A percentile compares a stretch with the other conserved stretches of the same genome.
phyloP scores from a whole-genome alignment of 345 rosid genomes.

The Noccaea caerulescens region DNA sequence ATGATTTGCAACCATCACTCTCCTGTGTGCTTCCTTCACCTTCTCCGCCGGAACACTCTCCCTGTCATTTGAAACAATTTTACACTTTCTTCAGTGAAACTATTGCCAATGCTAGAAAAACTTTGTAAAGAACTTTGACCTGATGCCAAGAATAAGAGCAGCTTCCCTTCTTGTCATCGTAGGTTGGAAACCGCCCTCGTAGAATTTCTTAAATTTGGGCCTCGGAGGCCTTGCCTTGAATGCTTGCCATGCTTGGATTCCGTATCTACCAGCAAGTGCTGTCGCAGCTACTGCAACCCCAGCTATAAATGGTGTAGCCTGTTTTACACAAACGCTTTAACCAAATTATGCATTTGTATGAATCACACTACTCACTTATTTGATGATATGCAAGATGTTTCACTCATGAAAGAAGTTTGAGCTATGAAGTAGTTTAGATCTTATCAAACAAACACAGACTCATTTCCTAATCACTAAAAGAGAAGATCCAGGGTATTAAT shows the following conservation, averaged over 20 bases:
- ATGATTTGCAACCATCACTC: constrained; percentile 91
- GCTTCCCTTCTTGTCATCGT: constrained; percentile 83
- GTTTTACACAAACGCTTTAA: constrained; percentile 31
- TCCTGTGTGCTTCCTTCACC: constrained; percentile 89
- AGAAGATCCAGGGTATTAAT: background rate
- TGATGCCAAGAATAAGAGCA: constrained; percentile 74
- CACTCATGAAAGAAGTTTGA: background rate
- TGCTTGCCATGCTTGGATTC: constrained; percentile 91
- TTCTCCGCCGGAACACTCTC: constrained; percentile 67
- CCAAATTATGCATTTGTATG: background rate
- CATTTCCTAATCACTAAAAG: background rate
- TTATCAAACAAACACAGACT: background rate
- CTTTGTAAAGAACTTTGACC: constrained; percentile 37
- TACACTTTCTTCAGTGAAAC: background rate
- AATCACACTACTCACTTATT: no score
- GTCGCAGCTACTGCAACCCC: constrained; percentile 86
- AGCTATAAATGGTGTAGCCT: constrained; percentile 82
- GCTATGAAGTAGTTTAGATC: background rate
- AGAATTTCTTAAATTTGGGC: constrained; percentile 61
- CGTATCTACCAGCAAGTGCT: constrained; percentile 82
- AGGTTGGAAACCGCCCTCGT: constrained; percentile 79
- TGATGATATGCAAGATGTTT: no score
- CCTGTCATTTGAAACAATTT: constrained; percentile 38
- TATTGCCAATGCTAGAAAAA: constrained; percentile 15
- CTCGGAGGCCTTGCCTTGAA: constrained; percentile 68